Evolutionary conservation across 495 filamentous ascomycete genomes (phyloP).

Genomic region (Penicillium odoratum): DNA sequence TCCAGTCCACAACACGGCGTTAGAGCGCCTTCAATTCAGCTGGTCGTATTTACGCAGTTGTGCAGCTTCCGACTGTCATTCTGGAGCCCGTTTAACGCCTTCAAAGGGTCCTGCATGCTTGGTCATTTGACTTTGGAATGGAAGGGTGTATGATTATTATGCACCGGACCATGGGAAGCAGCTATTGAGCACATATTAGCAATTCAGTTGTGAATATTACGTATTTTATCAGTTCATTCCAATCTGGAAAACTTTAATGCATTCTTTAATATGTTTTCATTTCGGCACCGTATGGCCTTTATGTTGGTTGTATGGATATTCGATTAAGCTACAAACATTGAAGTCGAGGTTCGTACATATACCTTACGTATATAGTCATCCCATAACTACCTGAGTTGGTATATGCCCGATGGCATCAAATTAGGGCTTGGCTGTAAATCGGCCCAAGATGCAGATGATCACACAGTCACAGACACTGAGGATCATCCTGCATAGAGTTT

Average conservation of each 20-base stretch:
- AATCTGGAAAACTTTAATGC: too few relatives aligned
- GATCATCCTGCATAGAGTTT: background rate
- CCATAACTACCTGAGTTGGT: too few relatives aligned
- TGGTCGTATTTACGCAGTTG: slow-evolving; percentile 23
- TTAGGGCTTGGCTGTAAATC: background rate
- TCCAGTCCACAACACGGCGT: slow-evolving; percentile 13
- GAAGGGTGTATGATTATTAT: slow-evolving; percentile 23
- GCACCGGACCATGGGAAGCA: slow-evolving; percentile 1
- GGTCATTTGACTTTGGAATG: slow-evolving; percentile 1
- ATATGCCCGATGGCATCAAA: background rate
- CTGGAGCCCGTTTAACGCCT: background rate
- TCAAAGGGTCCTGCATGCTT: background rate
- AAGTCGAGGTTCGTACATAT: too few relatives aligned
- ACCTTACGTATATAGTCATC: too few relatives aligned
- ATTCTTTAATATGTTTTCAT: background rate
- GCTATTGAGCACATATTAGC: slow-evolving; percentile 24
- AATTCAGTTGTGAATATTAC: slow-evolving; percentile 8
- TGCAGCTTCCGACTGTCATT: slow-evolving; percentile 6
- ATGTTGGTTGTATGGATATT: too few relatives aligned
- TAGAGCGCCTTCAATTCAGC: slow-evolving; percentile 15
- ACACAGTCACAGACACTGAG: background rate
- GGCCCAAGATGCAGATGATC: background rate
- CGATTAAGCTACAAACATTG: background rate
- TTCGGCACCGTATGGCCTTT: background rate
- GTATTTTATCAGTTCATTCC: background rate